phyloP scores from a whole-genome alignment of 148 eudicot genomes.

The Bassia scoparia region DNA sequence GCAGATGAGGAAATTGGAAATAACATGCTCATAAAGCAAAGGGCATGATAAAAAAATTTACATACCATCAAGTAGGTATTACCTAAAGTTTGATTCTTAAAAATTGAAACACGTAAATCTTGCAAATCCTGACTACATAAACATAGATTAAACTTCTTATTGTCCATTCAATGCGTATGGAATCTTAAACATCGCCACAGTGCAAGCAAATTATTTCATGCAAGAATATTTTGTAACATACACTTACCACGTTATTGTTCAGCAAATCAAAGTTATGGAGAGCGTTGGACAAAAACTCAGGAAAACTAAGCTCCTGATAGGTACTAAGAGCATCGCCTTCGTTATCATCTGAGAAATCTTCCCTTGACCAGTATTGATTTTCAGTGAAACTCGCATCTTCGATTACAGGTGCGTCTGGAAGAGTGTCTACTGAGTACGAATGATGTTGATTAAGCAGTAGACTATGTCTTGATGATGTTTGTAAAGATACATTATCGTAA shows the following conservation, averaged over 20 bases:
- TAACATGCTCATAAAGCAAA: neutral
- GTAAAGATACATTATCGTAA: slow-evolving; percentile 10
- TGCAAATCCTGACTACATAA: neutral
- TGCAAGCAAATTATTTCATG: neutral
- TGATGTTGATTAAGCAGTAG: slow-evolving; percentile 7
- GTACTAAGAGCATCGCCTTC: slow-evolving; percentile 17
- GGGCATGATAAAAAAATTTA: neutral
- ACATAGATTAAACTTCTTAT: neutral
- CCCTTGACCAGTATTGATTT: slow-evolving; percentile 6
- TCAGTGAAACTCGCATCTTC: slow-evolving; percentile 24
- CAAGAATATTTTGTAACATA: neutral
- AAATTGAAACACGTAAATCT: neutral
- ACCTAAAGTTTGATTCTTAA: neutral
- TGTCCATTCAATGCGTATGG: neutral
- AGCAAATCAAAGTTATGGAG: slow-evolving; percentile 26
- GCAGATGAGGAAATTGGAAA: neutral
- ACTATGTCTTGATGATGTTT: slow-evolving; percentile 11
- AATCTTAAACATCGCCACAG: neutral
- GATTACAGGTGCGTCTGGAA: slow-evolving; percentile 14
- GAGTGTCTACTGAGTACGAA: slow-evolving; percentile 18
- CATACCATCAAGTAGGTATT: neutral
- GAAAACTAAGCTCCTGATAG: slow-evolving; percentile 21
- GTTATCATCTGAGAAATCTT: slow-evolving; percentile 15
- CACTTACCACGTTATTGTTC: slow-evolving; percentile 25
- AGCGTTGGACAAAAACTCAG: slow-evolving; percentile 25